These are phyloP conservation scores for Albophoma yamanashiensis DNA, from an alignment of 2,329 filamentous ascomycete species.

Conservation along the genomic window DNA sequence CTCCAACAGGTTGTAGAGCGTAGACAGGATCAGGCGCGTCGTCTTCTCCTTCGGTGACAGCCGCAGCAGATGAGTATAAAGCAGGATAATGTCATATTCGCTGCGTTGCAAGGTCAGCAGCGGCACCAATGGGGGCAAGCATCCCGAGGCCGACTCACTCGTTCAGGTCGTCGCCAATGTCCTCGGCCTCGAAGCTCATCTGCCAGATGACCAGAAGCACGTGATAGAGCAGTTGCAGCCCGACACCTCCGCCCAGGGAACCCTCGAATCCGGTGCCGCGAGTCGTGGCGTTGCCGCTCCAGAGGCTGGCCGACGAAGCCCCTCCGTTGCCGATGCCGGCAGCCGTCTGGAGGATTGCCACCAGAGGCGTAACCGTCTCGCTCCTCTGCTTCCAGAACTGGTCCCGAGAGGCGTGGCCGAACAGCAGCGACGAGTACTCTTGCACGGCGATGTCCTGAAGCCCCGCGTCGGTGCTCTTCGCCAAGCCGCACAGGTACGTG, in stretches of 20 bases:
- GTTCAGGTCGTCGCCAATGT: constrained; percentile 65
- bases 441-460: constrained; percentile 94
- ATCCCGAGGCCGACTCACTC: constrained; percentile 48
- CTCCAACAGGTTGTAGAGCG: constrained; percentile 73
- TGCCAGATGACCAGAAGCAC: constrained; percentile 93
- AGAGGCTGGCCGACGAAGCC: constrained; percentile 47
- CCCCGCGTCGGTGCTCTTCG: constrained; percentile 77
- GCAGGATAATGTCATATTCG: constrained; percentile 82
- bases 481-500: constrained; percentile 73
- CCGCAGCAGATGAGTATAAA: constrained; percentile 86
- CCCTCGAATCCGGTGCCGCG: constrained; percentile 54
- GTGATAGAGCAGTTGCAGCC: constrained; percentile 87
- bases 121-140: background rate
- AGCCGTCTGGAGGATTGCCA: constrained; percentile 72
- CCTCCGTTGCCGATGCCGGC: constrained; percentile 60
- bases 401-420: constrained; percentile 60
- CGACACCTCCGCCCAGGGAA: constrained; percentile 67
- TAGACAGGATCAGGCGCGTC: constrained; percentile 80
- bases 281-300: constrained; percentile 42
- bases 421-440: constrained; percentile 76
- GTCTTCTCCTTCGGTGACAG: constrained; percentile 97
- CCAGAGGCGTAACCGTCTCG: constrained; percentile 72
- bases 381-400: constrained; percentile 87
- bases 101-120: constrained; percentile 32
- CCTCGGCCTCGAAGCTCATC: constrained; percentile 82